phyloP scores from a whole-genome alignment of 2,329 filamentous ascomycete genomes.

The Colletotrichum sp. region DNA sequence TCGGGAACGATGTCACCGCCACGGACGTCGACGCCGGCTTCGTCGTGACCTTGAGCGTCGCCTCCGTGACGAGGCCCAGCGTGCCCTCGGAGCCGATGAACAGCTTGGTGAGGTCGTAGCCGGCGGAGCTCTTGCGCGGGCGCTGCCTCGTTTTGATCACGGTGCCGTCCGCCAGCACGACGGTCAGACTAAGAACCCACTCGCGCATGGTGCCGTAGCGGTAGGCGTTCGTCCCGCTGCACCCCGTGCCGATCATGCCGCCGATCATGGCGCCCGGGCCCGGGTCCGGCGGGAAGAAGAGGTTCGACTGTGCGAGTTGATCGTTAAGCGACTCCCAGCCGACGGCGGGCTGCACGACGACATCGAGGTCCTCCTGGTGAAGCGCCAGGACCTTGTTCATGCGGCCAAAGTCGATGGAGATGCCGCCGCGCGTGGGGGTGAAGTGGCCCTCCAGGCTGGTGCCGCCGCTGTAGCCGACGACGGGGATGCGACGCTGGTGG shows the following conservation, averaged over 20 bases:
- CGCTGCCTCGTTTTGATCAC: constrained; percentile 88
- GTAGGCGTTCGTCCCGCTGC: constrained; percentile 86
- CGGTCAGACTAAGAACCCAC: constrained; percentile 87
- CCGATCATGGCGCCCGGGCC: constrained; percentile 93
- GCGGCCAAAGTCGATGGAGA: constrained; percentile 83
- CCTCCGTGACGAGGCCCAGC: constrained; percentile 89
- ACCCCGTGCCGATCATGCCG: constrained; percentile 80
- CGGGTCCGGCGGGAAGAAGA: constrained; percentile 93
- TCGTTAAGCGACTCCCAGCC: constrained; percentile 90
- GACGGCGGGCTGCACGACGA: constrained; percentile 79
- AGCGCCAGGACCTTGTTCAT: constrained; percentile 84
- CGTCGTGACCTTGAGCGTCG: constrained; percentile 84
- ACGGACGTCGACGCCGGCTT: constrained; percentile 81
- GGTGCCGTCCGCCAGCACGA: constrained; percentile 89
- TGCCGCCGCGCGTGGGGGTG: constrained; percentile 79
- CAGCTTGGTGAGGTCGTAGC: constrained; percentile 88
- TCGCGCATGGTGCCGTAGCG: constrained; percentile 94
- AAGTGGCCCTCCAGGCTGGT: constrained; percentile 92
- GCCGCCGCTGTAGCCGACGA: constrained; percentile 86
- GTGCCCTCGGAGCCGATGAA: constrained; percentile 94
- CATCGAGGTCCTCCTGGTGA: constrained; percentile 79
- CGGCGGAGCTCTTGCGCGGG: constrained; percentile 87
- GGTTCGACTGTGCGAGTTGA: constrained; percentile 70
- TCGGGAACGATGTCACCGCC: constrained; percentile 68
- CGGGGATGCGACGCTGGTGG: constrained; percentile 79